Conservation (phyloP, 2,329 filamentous ascomycete genomes). For the Fusarium ramigenum region DNA sequence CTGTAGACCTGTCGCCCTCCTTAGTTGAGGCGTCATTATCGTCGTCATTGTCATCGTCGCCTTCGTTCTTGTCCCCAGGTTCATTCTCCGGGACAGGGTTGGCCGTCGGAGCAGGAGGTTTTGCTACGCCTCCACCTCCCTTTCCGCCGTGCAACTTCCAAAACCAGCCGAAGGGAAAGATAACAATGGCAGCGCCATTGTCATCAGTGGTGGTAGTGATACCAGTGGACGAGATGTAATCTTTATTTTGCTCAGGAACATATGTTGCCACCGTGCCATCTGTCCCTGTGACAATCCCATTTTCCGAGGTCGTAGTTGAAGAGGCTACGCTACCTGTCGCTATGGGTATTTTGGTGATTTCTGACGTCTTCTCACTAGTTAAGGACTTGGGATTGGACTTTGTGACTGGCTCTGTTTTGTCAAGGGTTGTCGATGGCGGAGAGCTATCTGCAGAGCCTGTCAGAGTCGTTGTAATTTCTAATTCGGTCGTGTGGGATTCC, state of each 20-base stretch:
- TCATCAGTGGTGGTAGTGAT: background rate
- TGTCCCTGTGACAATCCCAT: background rate
- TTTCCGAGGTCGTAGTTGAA: background rate
- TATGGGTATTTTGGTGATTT: background rate
- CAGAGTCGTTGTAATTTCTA: too few relatives aligned
- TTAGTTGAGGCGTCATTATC: background rate
- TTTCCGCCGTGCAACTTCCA: background rate
- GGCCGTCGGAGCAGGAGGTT: background rate
- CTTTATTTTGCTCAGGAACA: background rate
- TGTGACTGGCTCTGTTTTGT: background rate
- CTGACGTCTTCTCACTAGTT: background rate
- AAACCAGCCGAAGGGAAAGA: background rate
- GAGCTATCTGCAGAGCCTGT: background rate
- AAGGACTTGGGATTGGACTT: background rate
- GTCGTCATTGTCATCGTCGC: fast-evolving
- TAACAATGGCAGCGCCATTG: background rate
- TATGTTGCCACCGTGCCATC: background rate
- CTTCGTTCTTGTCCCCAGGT: background rate
- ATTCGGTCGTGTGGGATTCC: too few relatives aligned
- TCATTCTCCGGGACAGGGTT: background rate
- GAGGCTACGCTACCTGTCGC: background rate
- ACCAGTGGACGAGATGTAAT: background rate
- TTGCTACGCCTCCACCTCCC: background rate
- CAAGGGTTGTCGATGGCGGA: background rate
- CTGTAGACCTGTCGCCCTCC: background rate